phyloP scores from a whole-genome alignment of 129 eudicot genomes.

The Artemisia argyi region DNA sequence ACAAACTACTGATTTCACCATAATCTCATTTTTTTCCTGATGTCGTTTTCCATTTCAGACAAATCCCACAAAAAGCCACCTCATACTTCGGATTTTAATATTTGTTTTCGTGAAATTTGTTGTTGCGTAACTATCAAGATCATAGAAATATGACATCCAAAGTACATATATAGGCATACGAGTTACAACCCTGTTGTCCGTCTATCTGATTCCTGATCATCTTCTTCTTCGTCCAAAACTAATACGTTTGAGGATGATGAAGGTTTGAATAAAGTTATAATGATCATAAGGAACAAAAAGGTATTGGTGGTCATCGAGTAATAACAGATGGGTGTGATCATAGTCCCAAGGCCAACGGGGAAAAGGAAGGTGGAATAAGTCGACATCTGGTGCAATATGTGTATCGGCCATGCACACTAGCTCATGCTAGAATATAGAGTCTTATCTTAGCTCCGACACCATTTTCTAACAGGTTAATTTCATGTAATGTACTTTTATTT shows the following conservation, averaged over 20 bases:
- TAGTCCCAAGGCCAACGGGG: constrained; percentile 1
- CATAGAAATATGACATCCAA: neutral
- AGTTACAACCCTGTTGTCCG: neutral
- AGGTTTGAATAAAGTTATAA: constrained; percentile 7
- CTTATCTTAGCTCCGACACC: constrained; percentile 82
- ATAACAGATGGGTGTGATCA: too few relatives aligned
- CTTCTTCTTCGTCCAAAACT: constrained; percentile 5
- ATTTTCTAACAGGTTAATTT: constrained; percentile 68
- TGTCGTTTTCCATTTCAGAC: neutral
- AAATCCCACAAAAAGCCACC: neutral
- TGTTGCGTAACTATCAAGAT: neutral
- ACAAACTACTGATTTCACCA: too few relatives aligned
- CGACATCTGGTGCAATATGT: constrained; percentile 21
- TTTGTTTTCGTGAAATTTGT: neutral
- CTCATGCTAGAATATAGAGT: constrained; percentile 70
- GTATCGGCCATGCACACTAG: constrained; percentile 61
- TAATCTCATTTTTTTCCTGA: neutral
- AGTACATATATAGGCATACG: constrained; percentile 5
- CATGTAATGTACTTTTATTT: too few relatives aligned
- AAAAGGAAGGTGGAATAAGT: constrained; percentile 9
- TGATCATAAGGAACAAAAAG: constrained; percentile 1
- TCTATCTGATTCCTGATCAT: neutral
- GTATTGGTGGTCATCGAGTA: constrained; percentile 4
- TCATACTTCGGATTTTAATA: neutral
- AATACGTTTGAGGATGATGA: neutral